Evolutionary conservation across 225 moss, liverwort and hornwort species (phyloP).

Genomic region (Physcomitrium patens): DNA sequence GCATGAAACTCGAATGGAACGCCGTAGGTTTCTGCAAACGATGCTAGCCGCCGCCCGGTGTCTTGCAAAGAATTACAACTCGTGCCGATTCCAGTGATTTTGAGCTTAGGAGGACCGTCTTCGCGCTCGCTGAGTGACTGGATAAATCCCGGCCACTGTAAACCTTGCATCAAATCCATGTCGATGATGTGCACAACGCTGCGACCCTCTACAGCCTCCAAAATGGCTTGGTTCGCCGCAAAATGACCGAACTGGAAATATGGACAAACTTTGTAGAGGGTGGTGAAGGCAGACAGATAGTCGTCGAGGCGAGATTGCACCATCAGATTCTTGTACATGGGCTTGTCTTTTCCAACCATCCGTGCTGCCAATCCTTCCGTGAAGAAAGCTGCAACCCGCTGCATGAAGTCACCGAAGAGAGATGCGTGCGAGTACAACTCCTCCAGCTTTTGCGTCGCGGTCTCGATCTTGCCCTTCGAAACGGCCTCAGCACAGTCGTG

Average conservation of each 20-base stretch:
- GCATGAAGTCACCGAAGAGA: slow-evolving; percentile 87
- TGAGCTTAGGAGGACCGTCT: slow-evolving; percentile 80
- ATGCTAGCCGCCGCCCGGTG: slow-evolving; percentile 68
- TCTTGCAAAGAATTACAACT: slow-evolving; percentile 67
- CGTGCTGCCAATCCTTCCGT: slow-evolving; percentile 81
- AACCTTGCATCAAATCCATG: slow-evolving; percentile 92
- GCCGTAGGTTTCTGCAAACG: slow-evolving; percentile 71
- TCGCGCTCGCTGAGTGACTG: slow-evolving; percentile 73
- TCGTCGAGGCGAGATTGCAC: slow-evolving; percentile 61
- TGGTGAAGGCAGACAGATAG: slow-evolving; percentile 80
- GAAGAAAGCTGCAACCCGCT: slow-evolving; percentile 85
- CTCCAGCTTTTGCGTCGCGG: slow-evolving; percentile 57
- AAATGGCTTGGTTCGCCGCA: slow-evolving; percentile 90
- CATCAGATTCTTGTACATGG: slow-evolving; percentile 64
- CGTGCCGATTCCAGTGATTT: slow-evolving; percentile 83
- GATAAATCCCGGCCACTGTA: slow-evolving; percentile 92
- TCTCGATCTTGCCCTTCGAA: slow-evolving; percentile 59
- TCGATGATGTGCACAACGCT: slow-evolving; percentile 80
- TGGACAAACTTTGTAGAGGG: slow-evolving; percentile 83
- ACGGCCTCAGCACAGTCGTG: slow-evolving; percentile 81
- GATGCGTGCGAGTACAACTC: slow-evolving; percentile 82
- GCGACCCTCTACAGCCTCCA: slow-evolving; percentile 69
- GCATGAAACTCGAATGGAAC: slow-evolving; percentile 85
- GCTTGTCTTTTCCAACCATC: slow-evolving; percentile 65
- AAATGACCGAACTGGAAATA: slow-evolving; percentile 96